Percentiles rank a stretch among this genome's conserved stretches.
phyloP scores from a whole-genome alignment of 108 stramenopile genomes.

The Cyclotella sp. region DNA sequence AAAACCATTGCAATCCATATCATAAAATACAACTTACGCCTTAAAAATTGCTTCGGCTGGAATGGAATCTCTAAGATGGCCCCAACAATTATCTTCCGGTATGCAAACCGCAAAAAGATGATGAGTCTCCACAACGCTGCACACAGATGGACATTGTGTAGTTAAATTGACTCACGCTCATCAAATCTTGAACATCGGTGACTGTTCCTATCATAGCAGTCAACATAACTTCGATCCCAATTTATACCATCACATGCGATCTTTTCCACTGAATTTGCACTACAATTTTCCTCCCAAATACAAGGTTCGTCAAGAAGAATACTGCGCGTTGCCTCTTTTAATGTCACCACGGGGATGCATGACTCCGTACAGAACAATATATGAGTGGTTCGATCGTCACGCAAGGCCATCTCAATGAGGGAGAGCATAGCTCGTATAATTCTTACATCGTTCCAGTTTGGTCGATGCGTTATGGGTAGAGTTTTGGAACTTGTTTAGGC shows the following conservation, averaged over 20 bases:
- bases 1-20: background rate
- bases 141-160: background rate
- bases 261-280: background rate
- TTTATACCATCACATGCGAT: constrained; percentile 5
- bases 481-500: constrained; percentile 36
- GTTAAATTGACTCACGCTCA: constrained; percentile 51
- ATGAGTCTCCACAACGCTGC: background rate
- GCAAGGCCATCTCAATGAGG: constrained; percentile 44
- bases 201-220: constrained; percentile 46
- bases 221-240: constrained; percentile 52
- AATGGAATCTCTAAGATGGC: constrained; percentile 36
- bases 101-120: background rate
- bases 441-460: constrained; percentile 62
- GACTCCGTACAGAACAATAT: constrained; percentile 58
- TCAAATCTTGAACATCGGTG: constrained; percentile 58
- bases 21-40: constrained; percentile 32
- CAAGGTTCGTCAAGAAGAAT: constrained; percentile 38
- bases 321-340: constrained; percentile 37
- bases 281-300: constrained; percentile 27
- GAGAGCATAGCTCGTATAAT: constrained; percentile 57
- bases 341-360: constrained; percentile 55
- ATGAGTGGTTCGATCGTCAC: constrained; percentile 48
- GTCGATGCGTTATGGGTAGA: constrained; percentile 43
- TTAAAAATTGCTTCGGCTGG: constrained; percentile 53
- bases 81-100: constrained; percentile 51